phyloP scores from a whole-genome alignment of 768 basidiomycete species.

The Pholiota molesta region DNA sequence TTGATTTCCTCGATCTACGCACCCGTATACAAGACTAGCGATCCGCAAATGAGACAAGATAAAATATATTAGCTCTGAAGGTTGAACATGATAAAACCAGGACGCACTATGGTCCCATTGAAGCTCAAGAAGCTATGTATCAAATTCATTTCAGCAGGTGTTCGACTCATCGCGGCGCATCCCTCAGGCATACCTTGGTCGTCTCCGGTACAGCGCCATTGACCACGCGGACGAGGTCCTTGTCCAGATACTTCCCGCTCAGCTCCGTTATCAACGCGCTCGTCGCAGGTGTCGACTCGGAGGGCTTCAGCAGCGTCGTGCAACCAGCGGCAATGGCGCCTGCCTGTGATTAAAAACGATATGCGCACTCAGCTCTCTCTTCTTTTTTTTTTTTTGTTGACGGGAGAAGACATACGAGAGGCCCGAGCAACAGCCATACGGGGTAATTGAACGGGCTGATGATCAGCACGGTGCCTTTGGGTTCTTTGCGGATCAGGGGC shows the following conservation, averaged over 20 bases:
- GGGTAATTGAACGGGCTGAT: slow-evolving; percentile 82
- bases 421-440: slow-evolving; percentile 56
- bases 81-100: not conserved
- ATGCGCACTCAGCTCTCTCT: not conserved
- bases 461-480: slow-evolving; percentile 75
- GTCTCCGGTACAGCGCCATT: slow-evolving; percentile 71
- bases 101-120: slow-evolving; percentile 60
- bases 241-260: slow-evolving; percentile 76
- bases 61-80: not conserved
- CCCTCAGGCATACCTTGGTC: slow-evolving; percentile 41
- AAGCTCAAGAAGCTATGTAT: slow-evolving; percentile 64
- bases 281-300: slow-evolving; percentile 63
- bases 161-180: slow-evolving; percentile 1
- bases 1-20: slow-evolving; percentile 9
- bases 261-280: slow-evolving; percentile 67
- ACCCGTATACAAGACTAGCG: slow-evolving; percentile 67
- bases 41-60: not conserved
- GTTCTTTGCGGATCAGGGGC: slow-evolving; percentile 70
- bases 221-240: slow-evolving; percentile 63
- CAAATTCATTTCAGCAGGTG: not conserved
- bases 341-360: slow-evolving; percentile 34
- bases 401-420: slow-evolving; percentile 47
- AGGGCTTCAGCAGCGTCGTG: slow-evolving; percentile 72
- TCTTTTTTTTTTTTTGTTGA: too few species aligned
- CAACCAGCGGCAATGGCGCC: slow-evolving; percentile 84